Percentiles rank a stretch among this genome's conserved stretches.
Evolutionary conservation across 2,329 filamentous ascomycete genomes (phyloP).

Genomic region (Sclerotinia sclerotiorum): DNA sequence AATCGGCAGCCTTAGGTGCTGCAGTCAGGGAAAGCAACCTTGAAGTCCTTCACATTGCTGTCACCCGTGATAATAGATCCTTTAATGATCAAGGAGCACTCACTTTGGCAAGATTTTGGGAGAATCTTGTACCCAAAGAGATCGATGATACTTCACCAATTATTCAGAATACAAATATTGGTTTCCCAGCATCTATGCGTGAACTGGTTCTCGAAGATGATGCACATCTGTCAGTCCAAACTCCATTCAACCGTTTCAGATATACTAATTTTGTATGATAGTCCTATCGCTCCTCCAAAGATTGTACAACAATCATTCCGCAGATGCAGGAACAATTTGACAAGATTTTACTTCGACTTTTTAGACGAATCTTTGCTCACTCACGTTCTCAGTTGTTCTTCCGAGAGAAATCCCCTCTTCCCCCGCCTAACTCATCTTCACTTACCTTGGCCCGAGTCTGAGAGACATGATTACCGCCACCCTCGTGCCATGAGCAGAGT

Average conservation of each 20-base stretch:
- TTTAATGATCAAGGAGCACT: slow-evolving; percentile 20
- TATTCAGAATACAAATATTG: slow-evolving; percentile 13
- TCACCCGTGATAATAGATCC: slow-evolving; percentile 20
- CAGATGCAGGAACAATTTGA: slow-evolving; percentile 16
- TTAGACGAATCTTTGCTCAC: slow-evolving; percentile 20
- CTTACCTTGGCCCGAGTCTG: slow-evolving; percentile 22
- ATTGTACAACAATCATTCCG: slow-evolving; percentile 22
- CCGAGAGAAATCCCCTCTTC: slow-evolving; percentile 5
- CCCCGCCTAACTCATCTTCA: slow-evolving; percentile 20
- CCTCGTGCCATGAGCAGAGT: slow-evolving; percentile 26
- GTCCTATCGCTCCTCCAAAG: slow-evolving; percentile 17
- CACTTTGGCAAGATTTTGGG: slow-evolving; percentile 18
- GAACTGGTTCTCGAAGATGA: slow-evolving; percentile 24
- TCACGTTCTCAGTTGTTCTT: slow-evolving; percentile 3
- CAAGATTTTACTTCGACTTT: slow-evolving; percentile 22
- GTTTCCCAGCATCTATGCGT: slow-evolving; percentile 20
- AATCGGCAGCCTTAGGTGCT: slow-evolving; percentile 20
- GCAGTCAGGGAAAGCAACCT: slow-evolving; percentile 21
- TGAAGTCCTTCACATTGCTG: slow-evolving; percentile 21
- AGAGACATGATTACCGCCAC: slow-evolving; percentile 25
- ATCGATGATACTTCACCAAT: slow-evolving; percentile 19
- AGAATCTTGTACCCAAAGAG: slow-evolving; percentile 19
- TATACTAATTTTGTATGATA: slow-evolving; percentile 7
- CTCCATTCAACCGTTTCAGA: not conserved
- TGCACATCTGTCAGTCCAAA: slow-evolving; percentile 20